Evolutionary conservation across 176 grass and related monocot species (phyloP).

Genomic region (Calamus simplicifolius): DNA sequence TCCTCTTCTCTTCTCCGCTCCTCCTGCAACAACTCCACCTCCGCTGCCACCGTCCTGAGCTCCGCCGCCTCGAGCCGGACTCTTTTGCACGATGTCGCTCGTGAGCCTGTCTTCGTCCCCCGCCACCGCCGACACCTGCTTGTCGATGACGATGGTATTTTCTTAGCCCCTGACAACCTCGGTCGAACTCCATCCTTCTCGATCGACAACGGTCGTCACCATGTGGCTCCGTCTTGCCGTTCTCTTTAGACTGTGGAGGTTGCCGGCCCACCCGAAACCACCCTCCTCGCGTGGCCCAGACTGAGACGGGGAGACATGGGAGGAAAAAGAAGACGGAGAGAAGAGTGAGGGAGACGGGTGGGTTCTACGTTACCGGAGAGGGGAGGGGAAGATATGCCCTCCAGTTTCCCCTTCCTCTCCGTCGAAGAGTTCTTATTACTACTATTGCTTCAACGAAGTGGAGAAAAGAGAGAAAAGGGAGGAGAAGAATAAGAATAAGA

Average conservation of each 20-base stretch:
- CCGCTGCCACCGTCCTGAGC: constrained; percentile 22
- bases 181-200: too few species aligned
- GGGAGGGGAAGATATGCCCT: constrained; percentile 14
- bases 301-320: background rate
- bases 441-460: background rate
- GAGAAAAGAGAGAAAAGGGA: background rate
- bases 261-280: constrained; percentile 5
- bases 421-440: constrained; percentile 29
- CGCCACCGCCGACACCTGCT: background rate
- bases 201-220: too few species aligned
- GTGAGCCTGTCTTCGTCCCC: constrained; percentile 21
- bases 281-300: background rate
- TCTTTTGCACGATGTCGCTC: constrained; percentile 14
- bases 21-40: constrained; percentile 58
- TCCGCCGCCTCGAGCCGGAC: constrained; percentile 13
- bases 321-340: constrained; percentile 13
- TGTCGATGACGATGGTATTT: too few species aligned
- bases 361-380: constrained; percentile 12
- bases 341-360: constrained; percentile 22
- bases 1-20: constrained; percentile 47
- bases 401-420: constrained; percentile 42
- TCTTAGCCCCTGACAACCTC: too few species aligned
- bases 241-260: constrained; percentile 21
- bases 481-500: background rate
- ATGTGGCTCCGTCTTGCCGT: background rate